Percentiles rank a stretch among this genome's conserved stretches.
Evolutionary conservation across 108 stramenopile species (phyloP).

Genomic region (Pseudonitzschia multiseries): DNA sequence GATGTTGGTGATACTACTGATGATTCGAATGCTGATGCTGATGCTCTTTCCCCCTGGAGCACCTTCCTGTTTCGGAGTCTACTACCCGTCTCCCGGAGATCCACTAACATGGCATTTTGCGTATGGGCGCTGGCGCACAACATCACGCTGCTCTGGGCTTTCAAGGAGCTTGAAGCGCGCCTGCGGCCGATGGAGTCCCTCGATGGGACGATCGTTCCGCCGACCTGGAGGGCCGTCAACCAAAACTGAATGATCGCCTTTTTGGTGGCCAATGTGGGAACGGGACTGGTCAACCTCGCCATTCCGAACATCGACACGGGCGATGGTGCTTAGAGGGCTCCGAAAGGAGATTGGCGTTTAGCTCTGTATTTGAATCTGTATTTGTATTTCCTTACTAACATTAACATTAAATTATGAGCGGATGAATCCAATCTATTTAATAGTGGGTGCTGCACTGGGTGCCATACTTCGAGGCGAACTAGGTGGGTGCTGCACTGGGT

Average conservation of each 20-base stretch:
- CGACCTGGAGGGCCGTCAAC: slow-evolving; percentile 63
- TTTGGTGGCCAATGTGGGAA: slow-evolving; percentile 84
- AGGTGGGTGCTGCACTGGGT: too few species aligned
- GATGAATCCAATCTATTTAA: too few species aligned
- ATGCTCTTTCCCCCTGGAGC: neutral
- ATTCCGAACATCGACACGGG: slow-evolving; percentile 69
- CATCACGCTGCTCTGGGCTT: slow-evolving; percentile 32
- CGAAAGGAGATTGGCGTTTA: too few species aligned
- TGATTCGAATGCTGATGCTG: neutral
- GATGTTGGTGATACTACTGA: neutral
- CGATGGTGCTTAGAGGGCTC: too few species aligned
- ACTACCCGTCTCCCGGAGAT: slow-evolving; percentile 75
- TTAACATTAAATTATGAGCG: too few species aligned
- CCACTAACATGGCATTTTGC: slow-evolving; percentile 73
- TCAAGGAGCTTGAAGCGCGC: neutral
- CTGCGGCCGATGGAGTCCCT: neutral
- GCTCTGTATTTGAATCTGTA: too few species aligned
- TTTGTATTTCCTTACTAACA: too few species aligned
- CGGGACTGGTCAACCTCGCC: slow-evolving; percentile 83
- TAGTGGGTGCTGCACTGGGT: too few species aligned
- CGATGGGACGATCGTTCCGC: slow-evolving; percentile 34
- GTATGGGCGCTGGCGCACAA: slow-evolving; percentile 78
- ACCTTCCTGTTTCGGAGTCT: slow-evolving; percentile 24
- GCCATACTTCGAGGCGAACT: too few species aligned
- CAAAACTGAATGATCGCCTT: slow-evolving; percentile 81